Base-by-base conservation (phyloP, 2,329 filamentous ascomycete genomes). In the Zelopaecilomyces penicillatus region DNA sequence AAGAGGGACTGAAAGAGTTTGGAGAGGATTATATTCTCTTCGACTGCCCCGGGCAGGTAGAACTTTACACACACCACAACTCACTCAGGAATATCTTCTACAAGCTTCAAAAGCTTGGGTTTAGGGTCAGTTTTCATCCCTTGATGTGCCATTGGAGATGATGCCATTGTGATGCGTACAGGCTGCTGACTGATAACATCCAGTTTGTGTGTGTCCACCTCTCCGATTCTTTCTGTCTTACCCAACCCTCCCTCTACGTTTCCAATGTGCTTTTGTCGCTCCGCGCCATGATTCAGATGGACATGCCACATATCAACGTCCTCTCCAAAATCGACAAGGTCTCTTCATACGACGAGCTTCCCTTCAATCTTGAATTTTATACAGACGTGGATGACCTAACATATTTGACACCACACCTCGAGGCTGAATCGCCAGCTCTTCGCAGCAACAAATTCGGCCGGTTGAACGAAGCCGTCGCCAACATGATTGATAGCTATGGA, bases 271-370 rank as follows among this genome's bases (percentile, higher is more conserved):
- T 98, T 45, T 82, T 98, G 27, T 91, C 89, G 44, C 80, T 98
- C 52, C 85, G 93, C 53, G 90, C 88, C 56, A 98, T 98, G 91
- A 81, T 98, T 43, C 93, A 97, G 67, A 91, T 98, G 78, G 93
- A 97, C 60, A 85, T 97, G 50, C 89, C 93, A 1, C 88, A 96
- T 60, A 74, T 98, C 54, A 98, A 98, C 59, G 87, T 98, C 50
- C 77, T 98, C 28, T 96, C 90, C 46, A 98, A 98, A 68, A 95
- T 98, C 67, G 93, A 98, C 67, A 96, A 96, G 60, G 74, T 98
- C 43, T 73, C 82, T 32, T 80, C 84, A 42, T 96, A 95, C 59
- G 83, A 87, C 39, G 80, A 87, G 28, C 74, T 98, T 0, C 88
- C 90, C 0, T 96, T 98, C 72, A 95, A 95, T 57, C 81, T 98